Percentiles rank a stretch among this genome's conserved stretches.
These are phyloP conservation scores for Suillus variegatus DNA, from an alignment of 768 basidiomycete species.

Conservation along the genomic window DNA sequence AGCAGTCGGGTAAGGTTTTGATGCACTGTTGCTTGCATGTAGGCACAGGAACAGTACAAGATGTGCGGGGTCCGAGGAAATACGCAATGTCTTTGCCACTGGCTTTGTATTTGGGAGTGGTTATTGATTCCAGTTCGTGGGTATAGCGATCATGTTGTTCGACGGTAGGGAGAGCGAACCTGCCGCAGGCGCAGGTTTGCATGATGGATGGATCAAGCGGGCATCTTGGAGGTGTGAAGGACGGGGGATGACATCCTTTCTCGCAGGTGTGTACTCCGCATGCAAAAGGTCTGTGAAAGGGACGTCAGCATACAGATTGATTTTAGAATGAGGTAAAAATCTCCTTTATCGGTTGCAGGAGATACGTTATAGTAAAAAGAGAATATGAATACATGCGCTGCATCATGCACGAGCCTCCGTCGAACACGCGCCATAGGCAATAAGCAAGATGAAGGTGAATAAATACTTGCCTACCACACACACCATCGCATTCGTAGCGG, in stretches of 20 bases:
- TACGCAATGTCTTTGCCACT: conserved; percentile 13
- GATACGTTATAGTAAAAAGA: background rate
- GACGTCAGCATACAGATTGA: background rate
- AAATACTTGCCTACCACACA: background rate
- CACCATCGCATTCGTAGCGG: conserved; percentile 20
- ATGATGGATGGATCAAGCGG: conserved; percentile 72
- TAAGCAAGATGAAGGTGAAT: background rate
- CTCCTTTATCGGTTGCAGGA: background rate
- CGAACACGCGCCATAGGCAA: conserved; percentile 32
- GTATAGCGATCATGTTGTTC: conserved; percentile 16
- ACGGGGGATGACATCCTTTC: conserved; percentile 78
- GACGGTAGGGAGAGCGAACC: conserved; percentile 44
- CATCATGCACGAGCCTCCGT: conserved; percentile 31
- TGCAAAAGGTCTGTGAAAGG: conserved; percentile 53
- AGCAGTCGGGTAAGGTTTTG: conserved; percentile 64
- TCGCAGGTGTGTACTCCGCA: conserved; percentile 79
- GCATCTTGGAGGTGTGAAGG: conserved; percentile 56
- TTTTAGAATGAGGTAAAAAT: background rate
- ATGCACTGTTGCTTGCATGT: conserved; percentile 73
- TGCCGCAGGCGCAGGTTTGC: conserved; percentile 83
- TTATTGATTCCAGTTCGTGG: background rate
- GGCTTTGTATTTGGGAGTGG: conserved; percentile 10
- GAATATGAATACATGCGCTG: background rate
- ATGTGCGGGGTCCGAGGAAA: conserved; percentile 41
- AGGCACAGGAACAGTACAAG: conserved; percentile 78